phyloP scores from a whole-genome alignment of 352 stramenopile genomes.

The Phytophthora aleatoria region DNA sequence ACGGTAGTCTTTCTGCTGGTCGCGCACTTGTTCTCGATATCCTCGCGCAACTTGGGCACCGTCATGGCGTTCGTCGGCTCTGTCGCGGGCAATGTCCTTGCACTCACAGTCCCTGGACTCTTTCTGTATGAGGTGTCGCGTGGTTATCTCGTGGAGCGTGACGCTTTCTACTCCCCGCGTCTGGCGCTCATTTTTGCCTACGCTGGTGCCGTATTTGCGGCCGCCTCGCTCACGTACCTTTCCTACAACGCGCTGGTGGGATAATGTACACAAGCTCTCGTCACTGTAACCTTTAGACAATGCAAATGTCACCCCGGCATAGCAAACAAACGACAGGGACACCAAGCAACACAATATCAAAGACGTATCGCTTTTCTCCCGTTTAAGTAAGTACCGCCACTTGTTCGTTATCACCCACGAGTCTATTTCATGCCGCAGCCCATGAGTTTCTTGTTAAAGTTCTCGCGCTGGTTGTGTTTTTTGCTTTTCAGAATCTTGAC shows the following conservation, averaged over 20 bases:
- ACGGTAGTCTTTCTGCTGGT: constrained; percentile 74
- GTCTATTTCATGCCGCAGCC: constrained; percentile 74
- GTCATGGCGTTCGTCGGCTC: constrained; percentile 83
- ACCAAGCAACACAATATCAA: constrained; percentile 40
- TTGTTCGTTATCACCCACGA: constrained; percentile 11
- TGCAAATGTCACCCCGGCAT: constrained; percentile 1
- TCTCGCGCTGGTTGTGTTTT: constrained; percentile 70
- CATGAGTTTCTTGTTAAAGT: constrained; percentile 83
- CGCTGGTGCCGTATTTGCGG: constrained; percentile 57
- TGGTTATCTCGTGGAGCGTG: constrained; percentile 53
- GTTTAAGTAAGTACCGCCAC: constrained; percentile 40
- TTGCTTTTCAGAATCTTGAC: constrained; percentile 79
- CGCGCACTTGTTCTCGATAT: constrained; percentile 63
- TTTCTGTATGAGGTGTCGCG: constrained; percentile 79
- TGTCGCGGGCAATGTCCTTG: constrained; percentile 72
- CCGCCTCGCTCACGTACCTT: constrained; percentile 73
- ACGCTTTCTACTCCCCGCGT: constrained; percentile 58
- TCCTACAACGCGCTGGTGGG: constrained; percentile 57
- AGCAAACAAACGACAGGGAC: neutral
- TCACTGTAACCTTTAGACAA: constrained; percentile 28
- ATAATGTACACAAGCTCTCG: neutral
- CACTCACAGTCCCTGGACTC: constrained; percentile 69
- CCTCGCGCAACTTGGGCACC: constrained; percentile 65
- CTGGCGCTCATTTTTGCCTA: constrained; percentile 56
- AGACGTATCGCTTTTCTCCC: constrained; percentile 26